Percentiles rank a stretch among this genome's conserved stretches.
Conservation (phyloP, 768 basidiomycete species). For the Scleroderma bovista region DNA sequence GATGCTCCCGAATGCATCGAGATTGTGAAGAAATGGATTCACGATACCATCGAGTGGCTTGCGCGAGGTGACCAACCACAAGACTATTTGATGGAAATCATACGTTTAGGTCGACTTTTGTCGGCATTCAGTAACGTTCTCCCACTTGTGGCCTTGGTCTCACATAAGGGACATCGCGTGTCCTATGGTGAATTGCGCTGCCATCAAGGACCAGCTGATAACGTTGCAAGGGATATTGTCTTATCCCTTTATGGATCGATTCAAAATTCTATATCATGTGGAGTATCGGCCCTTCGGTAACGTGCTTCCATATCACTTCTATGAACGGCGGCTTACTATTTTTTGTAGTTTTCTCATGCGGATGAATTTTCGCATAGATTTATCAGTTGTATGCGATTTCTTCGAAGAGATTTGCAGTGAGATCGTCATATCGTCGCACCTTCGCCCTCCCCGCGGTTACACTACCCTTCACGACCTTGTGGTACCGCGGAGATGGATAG, state of each 20-base stretch:
- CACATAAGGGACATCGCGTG: neutral
- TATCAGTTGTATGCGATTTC: conserved; percentile 45
- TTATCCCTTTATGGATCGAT: no score
- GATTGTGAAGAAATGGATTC: conserved; percentile 43
- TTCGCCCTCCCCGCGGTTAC: conserved; percentile 1
- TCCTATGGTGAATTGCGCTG: no score
- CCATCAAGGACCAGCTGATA: neutral
- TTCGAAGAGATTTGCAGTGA: conserved; percentile 44
- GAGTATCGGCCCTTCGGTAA: no score
- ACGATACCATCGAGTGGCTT: conserved; percentile 33
- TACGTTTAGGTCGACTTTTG: conserved; percentile 33
- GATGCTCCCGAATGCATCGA: conserved; percentile 32
- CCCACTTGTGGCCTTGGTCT: neutral
- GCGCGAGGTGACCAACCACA: conserved; percentile 5
- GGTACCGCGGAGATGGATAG: conserved; percentile 52
- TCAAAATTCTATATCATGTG: no score
- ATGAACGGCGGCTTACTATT: no score
- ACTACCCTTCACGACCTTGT: conserved; percentile 38
- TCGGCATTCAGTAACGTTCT: conserved; percentile 31
- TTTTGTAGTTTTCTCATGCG: conserved; percentile 39
- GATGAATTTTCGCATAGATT: conserved; percentile 35
- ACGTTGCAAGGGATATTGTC: neutral
- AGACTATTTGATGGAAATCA: conserved; percentile 36
- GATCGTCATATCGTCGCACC: conserved; percentile 33
- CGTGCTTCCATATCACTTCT: no score